Base-by-base conservation (phyloP, 805 yeast genomes). In the Blastobotrys chiropterorum region DNA sequence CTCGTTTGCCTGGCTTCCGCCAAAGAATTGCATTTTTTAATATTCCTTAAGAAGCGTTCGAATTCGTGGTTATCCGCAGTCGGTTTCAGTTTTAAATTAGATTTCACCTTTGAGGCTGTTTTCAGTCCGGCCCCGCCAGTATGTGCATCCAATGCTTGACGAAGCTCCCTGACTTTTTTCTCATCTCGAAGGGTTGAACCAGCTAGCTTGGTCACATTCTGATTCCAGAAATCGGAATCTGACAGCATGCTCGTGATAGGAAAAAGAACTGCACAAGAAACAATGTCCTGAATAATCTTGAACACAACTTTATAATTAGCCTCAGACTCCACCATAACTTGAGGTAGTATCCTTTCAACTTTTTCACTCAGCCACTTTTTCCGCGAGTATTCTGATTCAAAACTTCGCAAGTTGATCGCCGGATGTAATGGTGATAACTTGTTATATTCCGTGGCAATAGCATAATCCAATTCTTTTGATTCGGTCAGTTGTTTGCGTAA, bases 171-270 rank as follows among this genome's bases (percentile, higher is more conserved):
- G 0, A 90, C 95, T 60, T 86, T 88, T 38, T 78, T 78, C 51
- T 90, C 72, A 60, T 88, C 95, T 56, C 81, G 81, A 62, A 90
- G 71, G 11, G 85, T 77, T 30, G 76, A 76, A 2, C 88, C 83
- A 1, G 86, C 78, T 1, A 77, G 64, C 48, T 77, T 76, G 7
- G 82, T 81, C 14, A 89, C 73, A 41, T 74, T 61, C 51, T 80
- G 78, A 63, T 90, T 90, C 79, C 85, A 85, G 54, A 80, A 85
- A 63, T 89, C 95, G 0, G 92, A 80, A 47, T 85, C 90, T 0
- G 83, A 68, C 1, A 85, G 59, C 68, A 84, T 77, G 4, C 70
- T 62, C 3, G 73, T 52, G 0, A 78, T 49, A 0, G 89, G 86
- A 19, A 66, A 62, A 8, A 88, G 55, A 0, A 89, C 79, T 50